Conservation (phyloP, 2,329 filamentous ascomycete genomes). For the Talaromyces sp. region DNA sequence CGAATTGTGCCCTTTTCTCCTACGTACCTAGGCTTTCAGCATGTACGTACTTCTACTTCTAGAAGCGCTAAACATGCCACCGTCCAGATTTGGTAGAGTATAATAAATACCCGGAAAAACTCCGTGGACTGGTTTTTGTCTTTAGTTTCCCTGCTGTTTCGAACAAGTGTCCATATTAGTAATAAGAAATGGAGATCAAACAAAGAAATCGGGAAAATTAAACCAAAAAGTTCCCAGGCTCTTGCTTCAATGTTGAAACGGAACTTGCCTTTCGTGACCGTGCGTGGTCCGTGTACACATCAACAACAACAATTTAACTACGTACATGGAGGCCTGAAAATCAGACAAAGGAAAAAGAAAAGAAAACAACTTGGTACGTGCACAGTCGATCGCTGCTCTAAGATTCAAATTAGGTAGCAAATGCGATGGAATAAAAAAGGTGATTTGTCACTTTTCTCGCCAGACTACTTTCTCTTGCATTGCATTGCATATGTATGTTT, state of each 20-base stretch:
- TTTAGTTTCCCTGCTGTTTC: not conserved
- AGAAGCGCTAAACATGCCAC: not conserved
- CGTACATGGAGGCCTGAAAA: too few relatives aligned
- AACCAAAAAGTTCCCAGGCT: too few relatives aligned
- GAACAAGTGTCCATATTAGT: not conserved
- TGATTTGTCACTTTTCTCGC: not conserved
- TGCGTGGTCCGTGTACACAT: too few relatives aligned
- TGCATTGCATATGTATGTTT: not conserved
- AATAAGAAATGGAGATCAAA: too few relatives aligned
- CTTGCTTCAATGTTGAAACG: too few relatives aligned
- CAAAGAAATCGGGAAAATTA: too few relatives aligned
- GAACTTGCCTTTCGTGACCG: too few relatives aligned
- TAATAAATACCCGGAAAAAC: not conserved
- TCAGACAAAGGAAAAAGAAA: not conserved
- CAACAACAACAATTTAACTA: too few relatives aligned
- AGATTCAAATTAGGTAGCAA: not conserved
- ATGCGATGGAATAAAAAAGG: not conserved
- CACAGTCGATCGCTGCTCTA: not conserved
- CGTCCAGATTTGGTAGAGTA: not conserved
- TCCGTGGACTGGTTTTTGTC: not conserved
- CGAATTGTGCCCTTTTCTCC: not conserved
- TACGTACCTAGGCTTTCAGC: too few relatives aligned
- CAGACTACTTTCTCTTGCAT: not conserved
- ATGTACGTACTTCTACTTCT: not conserved
- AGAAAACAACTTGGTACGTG: not conserved